phyloP scores from a whole-genome alignment of 257 asterid species.

The Lycium barbarum region DNA sequence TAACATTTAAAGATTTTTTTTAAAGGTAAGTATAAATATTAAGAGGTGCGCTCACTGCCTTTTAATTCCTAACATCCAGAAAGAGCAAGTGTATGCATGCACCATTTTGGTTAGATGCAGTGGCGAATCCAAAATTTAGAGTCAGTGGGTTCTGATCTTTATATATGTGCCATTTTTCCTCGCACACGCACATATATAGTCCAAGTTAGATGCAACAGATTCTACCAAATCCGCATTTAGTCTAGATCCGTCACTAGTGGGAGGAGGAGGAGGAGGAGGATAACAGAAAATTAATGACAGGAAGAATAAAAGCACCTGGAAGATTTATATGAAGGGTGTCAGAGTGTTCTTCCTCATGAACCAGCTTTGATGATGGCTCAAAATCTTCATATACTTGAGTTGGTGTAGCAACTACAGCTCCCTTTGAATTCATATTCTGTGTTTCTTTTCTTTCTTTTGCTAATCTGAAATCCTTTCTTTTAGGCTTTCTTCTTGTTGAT shows the following conservation, averaged over 20 bases:
- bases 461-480: not conserved
- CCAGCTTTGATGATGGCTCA: slow-evolving; percentile 56
- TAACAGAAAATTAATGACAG: not conserved
- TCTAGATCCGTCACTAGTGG: not conserved
- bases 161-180: not conserved
- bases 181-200: not conserved
- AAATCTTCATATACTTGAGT: slow-evolving; percentile 44
- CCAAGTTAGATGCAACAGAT: not conserved
- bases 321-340: slow-evolving; percentile 62
- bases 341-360: slow-evolving; percentile 53
- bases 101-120: not conserved
- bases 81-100: not conserved
- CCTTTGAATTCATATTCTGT: slow-evolving; percentile 42
- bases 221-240: not conserved
- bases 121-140: not conserved
- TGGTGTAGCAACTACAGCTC: slow-evolving; percentile 35
- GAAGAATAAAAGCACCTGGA: slow-evolving; percentile 48
- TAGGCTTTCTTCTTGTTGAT: not conserved
- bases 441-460: not conserved
- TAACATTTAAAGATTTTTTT: not conserved
- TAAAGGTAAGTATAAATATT: not conserved
- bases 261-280: not conserved
- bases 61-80: not conserved
- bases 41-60: not conserved
- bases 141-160: not conserved